Evolutionary conservation across 2,329 filamentous ascomycete genomes (phyloP), one percentile per base, ranked within the genome.

Genomic region (Monosporascus sp.): DNA sequence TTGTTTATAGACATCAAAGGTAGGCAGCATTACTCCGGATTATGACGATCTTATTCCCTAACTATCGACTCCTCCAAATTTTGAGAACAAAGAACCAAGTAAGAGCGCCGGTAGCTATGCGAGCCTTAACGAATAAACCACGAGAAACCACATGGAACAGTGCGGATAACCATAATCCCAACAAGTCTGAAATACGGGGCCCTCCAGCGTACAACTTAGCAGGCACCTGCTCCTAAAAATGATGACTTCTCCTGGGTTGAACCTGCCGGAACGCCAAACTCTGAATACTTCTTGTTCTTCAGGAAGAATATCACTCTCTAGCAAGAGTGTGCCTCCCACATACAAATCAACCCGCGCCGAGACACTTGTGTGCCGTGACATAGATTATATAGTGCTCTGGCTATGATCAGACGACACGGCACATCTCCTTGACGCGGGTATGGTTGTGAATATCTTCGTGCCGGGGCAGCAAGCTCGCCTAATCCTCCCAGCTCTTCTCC

Each of bases 401-500:
- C 22, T 46, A 5, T 27, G 43, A 22, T 16, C 20, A 8, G 9
- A 7, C 8, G 14, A 46, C 16, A 19, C 8, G n/a, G 43, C 24
- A 7, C 16, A 46, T 17, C 22, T 22, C 16, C 22, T 46, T n/a
- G 22, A 31, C 7, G 43, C 17, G 22, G 43, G 7, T 26, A 31
- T 26, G 14, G 22, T 26, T n/a, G 43, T 19, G 14, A 22, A 17
- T 5, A 7, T 46, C 38, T 24, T 16, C 19, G 19, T 31, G 37
- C 9, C 20, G 11, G 26, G n/a, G 47, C n/a, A 44, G 11, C 20
- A 50, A 37, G 24, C 19, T n/a, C 26, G 48, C 37, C 52, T 60
- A 96, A 66, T 97, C 93, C 59, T 97, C 94, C 94, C 94, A 99
- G 76, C 93, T 97, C 83, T 97, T 97, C 79, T 99, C 94, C 17